Evolutionary conservation across 805 yeast genomes (phyloP).

Genomic region (Starmerella potacharoeniae): DNA sequence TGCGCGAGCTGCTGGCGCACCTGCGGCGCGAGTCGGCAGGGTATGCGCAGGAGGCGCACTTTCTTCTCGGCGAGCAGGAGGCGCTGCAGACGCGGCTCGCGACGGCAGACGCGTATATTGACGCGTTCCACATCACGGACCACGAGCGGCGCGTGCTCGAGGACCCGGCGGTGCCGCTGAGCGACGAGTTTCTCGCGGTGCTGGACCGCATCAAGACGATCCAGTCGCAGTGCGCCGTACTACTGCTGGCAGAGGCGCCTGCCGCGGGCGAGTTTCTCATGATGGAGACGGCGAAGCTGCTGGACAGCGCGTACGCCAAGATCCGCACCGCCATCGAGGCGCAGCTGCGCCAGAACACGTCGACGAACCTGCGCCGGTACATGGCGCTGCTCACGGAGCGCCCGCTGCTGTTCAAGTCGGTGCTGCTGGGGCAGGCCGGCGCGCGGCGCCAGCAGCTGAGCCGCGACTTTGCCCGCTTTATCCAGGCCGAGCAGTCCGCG

Average conservation of each 20-base stretch:
- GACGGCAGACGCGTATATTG: conserved; percentile 32
- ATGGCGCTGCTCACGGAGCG: conserved; percentile 27
- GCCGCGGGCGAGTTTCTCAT: conserved; percentile 38
- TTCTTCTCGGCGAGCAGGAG: conserved; percentile 21
- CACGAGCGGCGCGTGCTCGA: conserved; percentile 54
- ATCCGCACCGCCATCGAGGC: conserved; percentile 36
- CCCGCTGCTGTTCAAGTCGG: conserved; percentile 39
- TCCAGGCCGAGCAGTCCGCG: conserved; percentile 24
- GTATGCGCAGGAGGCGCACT: conserved; percentile 24
- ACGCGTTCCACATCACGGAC: conserved; percentile 55
- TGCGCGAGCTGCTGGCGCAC: conserved; percentile 20
- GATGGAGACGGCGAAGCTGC: conserved; percentile 31
- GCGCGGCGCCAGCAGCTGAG: conserved; percentile 52
- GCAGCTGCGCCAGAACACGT: conserved; percentile 18
- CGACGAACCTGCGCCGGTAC: conserved; percentile 12
- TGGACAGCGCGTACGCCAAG: conserved; percentile 45
- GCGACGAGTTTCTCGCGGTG: conserved; percentile 47
- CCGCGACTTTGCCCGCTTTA: conserved; percentile 48
- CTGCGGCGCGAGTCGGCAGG: conserved; percentile 22
- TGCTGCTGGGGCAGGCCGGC: conserved; percentile 53
- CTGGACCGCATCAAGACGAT: conserved; percentile 53
- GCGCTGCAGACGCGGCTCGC: conserved; percentile 21
- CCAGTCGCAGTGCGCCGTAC: conserved; percentile 52
- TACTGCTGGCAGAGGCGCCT: conserved; percentile 41
- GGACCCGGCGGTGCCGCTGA: conserved; percentile 25